These are phyloP conservation scores for Apophysomyces trapeziformis DNA, from an alignment of 371 early-diverging fungal species.

Conservation along the genomic window DNA sequence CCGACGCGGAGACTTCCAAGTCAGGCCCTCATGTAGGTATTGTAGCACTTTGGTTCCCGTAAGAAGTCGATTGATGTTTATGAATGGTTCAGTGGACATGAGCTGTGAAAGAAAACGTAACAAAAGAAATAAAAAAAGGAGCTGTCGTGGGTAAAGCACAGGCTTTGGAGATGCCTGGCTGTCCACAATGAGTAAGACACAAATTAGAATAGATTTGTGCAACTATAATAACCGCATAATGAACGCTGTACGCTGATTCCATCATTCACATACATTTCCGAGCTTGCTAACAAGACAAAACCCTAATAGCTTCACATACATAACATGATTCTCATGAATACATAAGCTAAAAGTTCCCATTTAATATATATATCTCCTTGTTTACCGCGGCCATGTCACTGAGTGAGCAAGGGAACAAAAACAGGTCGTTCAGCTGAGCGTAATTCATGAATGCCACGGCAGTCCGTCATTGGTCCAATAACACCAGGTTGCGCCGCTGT, in stretches of 20 bases:
- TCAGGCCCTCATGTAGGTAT: not conserved
- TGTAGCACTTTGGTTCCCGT: not conserved
- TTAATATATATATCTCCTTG: no score
- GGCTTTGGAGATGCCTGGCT: no score
- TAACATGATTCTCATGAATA: no score
- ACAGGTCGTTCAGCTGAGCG: conserved; percentile 8
- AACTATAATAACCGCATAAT: conserved; percentile 6
- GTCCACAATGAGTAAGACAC: not conserved
- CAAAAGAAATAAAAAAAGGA: not conserved
- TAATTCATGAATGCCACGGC: conserved; percentile 7
- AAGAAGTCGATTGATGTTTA: not conserved
- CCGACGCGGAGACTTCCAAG: conserved; percentile 9
- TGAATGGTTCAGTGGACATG: conserved; percentile 4
- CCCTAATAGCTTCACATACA: no score
- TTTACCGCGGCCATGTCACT: no score
- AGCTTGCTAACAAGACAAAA: no score
- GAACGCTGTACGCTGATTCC: not conserved
- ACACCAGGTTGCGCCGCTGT: conserved; percentile 8
- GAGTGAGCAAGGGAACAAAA: not conserved
- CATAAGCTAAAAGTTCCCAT: no score
- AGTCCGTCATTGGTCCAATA: conserved; percentile 4
- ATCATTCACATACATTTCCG: no score
- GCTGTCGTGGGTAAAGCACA: not conserved
- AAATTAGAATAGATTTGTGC: conserved; percentile 1
- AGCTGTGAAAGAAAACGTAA: not conserved